Evolutionary conservation across 805 yeast species (phyloP), one percentile per base, ranked within the genome.

Genomic region (Kurtzmaniella cleridarum): DNA sequence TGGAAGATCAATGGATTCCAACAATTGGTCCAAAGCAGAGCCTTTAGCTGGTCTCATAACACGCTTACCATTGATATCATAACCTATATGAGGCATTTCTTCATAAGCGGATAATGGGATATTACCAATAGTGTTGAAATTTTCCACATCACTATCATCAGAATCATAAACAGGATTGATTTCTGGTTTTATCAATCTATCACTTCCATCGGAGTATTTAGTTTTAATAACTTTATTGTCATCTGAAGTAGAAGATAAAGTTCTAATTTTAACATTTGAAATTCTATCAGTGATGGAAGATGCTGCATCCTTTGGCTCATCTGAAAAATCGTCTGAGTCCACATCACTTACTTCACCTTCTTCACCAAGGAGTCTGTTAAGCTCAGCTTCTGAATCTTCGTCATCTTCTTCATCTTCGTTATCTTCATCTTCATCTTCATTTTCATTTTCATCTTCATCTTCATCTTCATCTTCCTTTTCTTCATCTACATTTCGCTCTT

Each of bases 11-110:
- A 93, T 93, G 24, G 81, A 72, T 55, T 91, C 98, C 47, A 93
- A 68, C 45, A 93, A 73, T 53, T 83, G 84, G 55, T 93, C 98
- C 48, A 93, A 73, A 1, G 98, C 98, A 41, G 95, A 80, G 11
- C 97, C 96, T 53, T 87, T 84, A 8, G 98, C 98, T 10, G 99
- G 99, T 61, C 99, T 79, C 98, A 93, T 91, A 56, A 93, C 90
- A 57, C 98, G 79, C 59, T 90, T 91, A 54, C 99, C 98, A 59
- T 93, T 93, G 53, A 93, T 90, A 59, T 88, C 91, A 61, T 93
- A 93, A 41, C 98, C 98, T 43, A 93, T 79, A 58, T 93, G 98
- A 1, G 98, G 98, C 81, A 84, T 84, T 62, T 90, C 95, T 40
- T 93, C 98, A 58, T 93, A 93, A 2, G 96, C 96, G 14, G 91